Evolutionary conservation across 495 filamentous ascomycete species (phyloP), one percentile per base, ranked within the genome.

Genomic region (Niebla homalea): DNA sequence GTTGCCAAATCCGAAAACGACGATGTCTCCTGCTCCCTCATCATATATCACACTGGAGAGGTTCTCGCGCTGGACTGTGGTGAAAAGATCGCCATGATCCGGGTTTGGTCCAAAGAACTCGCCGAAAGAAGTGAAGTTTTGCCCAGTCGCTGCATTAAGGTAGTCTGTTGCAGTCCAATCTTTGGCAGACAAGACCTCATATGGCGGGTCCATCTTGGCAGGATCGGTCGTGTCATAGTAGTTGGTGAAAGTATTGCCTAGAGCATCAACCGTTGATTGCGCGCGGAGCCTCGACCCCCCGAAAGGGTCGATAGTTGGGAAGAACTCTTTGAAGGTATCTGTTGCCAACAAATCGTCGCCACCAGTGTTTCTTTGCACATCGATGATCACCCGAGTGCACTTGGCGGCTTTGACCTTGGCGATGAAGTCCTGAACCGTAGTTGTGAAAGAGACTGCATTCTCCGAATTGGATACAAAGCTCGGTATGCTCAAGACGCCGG

Each of bases 281-380:
- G 70, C 66, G 12, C 74, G 67, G 45, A 70, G 54, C n/a, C 70
- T 64, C 51, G 60, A 64, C 4, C 68, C 74, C 8, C 55, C 62
- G 51, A 65, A 75, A 16, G 71, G 64, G 21, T 63, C 57, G 15
- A 66, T 62, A 10, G 59, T 59, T 10, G 74, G 73, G 58, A 78
- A 78, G 59, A 78, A 74, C 39, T 56, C 25, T 56, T 67, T 70
- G 60, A 77, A 78, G 5, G 65, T 60, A 51, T 75, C 72, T 21
- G 63, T 59, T 35, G 69, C 70, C 21, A 72, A 60, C 2, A 65
- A 50, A 4, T 61, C 54, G 21, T 57, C 49, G 2, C 73, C 74
- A 12, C 73, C 73, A 19, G 25, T 42, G 50, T 78, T 78, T 40
- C 67, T 60, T 40, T 73, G 69, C 0, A 78, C 56, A 58, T 78